phyloP scores from a whole-genome alignment of 768 basidiomycete species.

The Pisolithus orientalis region DNA sequence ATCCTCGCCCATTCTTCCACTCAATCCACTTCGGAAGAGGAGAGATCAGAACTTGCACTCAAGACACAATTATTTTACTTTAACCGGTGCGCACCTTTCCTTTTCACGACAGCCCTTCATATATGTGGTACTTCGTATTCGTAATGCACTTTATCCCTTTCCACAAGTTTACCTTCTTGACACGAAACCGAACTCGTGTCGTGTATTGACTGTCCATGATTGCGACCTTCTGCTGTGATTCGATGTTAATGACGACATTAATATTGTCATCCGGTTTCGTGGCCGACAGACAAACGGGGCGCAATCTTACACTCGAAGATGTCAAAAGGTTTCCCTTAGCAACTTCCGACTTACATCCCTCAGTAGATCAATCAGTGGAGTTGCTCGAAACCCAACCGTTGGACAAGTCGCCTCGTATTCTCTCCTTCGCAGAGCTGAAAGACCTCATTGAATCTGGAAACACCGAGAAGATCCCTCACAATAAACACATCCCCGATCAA shows the following conservation, averaged over 20 bases:
- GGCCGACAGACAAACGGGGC: neutral
- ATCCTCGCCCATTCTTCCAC: slow-evolving; percentile 38
- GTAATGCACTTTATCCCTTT: neutral
- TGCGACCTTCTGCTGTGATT: neutral
- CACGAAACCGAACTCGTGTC: neutral
- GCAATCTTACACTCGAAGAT: neutral
- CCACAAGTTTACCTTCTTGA: neutral
- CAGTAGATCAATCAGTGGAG: neutral
- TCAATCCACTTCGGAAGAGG: slow-evolving; percentile 31
- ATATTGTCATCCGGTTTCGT: neutral
- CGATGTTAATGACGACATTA: neutral
- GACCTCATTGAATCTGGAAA: slow-evolving; percentile 65
- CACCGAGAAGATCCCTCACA: slow-evolving; percentile 72
- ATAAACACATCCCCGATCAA: slow-evolving; percentile 60
- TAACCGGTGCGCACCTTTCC: slow-evolving; percentile 40
- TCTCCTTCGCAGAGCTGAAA: slow-evolving; percentile 66
- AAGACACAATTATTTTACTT: slow-evolving; percentile 67
- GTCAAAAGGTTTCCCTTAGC: neutral
- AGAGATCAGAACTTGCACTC: slow-evolving; percentile 42
- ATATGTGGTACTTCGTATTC: too few relatives aligned
- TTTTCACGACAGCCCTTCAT: too few relatives aligned
- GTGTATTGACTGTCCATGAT: neutral
- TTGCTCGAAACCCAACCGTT: neutral
- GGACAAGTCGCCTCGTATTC: slow-evolving; percentile 33
- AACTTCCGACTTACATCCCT: neutral